Conservation (phyloP, 441 rosid genomes). For the Adansonia gregorii region DNA sequence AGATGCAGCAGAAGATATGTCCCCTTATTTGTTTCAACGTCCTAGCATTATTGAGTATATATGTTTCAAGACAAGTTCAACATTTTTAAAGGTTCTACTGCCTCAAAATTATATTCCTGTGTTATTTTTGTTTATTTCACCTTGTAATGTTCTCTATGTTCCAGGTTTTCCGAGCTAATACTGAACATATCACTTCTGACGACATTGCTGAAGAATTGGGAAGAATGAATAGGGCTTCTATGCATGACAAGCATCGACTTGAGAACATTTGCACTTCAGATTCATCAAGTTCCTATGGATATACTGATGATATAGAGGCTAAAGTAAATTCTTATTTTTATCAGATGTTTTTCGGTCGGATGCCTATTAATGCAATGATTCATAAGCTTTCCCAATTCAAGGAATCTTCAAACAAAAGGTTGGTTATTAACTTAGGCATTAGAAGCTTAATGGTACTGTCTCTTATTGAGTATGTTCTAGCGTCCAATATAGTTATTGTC, state of each 20-base stretch:
- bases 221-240: constrained; percentile 51
- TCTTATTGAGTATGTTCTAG: neutral
- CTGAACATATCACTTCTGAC: constrained; percentile 46
- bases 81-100: constrained; percentile 66
- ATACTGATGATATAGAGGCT: constrained; percentile 75
- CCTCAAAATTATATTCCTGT: neutral
- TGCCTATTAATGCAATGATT: constrained; percentile 84
- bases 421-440: neutral
- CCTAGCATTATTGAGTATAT: constrained; percentile 58
- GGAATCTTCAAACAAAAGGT: constrained; percentile 84
- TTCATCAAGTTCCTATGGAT: constrained; percentile 65
- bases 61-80: constrained; percentile 61
- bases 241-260: constrained; percentile 57
- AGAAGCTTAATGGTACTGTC: neutral
- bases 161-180: constrained; percentile 76
- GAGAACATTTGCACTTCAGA: constrained; percentile 75
- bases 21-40: constrained; percentile 62
- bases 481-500: neutral
- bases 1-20: constrained; percentile 64
- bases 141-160: constrained; percentile 1
- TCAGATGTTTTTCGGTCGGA: constrained; percentile 82
- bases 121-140: constrained; percentile 9
- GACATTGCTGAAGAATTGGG: constrained; percentile 77
- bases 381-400: constrained; percentile 92
- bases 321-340: constrained; percentile 94